phyloP scores from a whole-genome alignment of 495 filamentous ascomycete species.

The Penicillium bovifimosum region DNA sequence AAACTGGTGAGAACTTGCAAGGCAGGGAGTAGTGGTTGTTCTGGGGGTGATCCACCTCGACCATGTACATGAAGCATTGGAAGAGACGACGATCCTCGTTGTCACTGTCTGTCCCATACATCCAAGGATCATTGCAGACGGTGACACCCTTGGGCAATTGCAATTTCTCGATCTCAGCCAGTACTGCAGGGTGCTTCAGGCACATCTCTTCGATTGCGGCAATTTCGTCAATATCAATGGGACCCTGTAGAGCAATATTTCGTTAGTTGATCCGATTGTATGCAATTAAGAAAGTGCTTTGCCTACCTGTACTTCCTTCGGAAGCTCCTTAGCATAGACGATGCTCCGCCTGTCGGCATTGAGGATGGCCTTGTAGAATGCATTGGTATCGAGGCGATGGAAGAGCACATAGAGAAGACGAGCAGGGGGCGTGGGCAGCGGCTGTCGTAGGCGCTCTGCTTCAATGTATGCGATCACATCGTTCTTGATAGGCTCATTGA shows the following conservation, averaged over 20 bases:
- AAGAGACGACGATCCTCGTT: conserved; percentile 37
- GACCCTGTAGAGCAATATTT: conserved; percentile 22
- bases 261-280: conserved; percentile 1
- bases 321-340: conserved; percentile 34
- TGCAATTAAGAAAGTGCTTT: not conserved
- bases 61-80: conserved; percentile 44
- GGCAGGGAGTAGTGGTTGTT: conserved; percentile 77
- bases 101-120: conserved; percentile 38
- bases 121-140: conserved; percentile 45
- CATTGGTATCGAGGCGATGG: conserved; percentile 35
- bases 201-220: conserved; percentile 38
- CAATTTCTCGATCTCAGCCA: conserved; percentile 39
- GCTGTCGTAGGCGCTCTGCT: conserved; percentile 31
- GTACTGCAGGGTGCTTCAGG: conserved; percentile 36
- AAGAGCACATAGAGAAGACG: conserved; percentile 39
- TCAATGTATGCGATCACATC: conserved; percentile 37
- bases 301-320: conserved; percentile 37
- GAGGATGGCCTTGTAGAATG: conserved; percentile 34
- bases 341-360: conserved; percentile 31
- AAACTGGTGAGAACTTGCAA: conserved; percentile 70
- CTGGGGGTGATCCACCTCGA: conserved; percentile 36
- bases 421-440: conserved; percentile 28
- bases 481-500: conserved; percentile 37
- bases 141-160: conserved; percentile 36
- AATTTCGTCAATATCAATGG: conserved; percentile 39